Evolutionary conservation across 345 rosid genomes (phyloP).

Genomic region (Triadica sebifera): DNA sequence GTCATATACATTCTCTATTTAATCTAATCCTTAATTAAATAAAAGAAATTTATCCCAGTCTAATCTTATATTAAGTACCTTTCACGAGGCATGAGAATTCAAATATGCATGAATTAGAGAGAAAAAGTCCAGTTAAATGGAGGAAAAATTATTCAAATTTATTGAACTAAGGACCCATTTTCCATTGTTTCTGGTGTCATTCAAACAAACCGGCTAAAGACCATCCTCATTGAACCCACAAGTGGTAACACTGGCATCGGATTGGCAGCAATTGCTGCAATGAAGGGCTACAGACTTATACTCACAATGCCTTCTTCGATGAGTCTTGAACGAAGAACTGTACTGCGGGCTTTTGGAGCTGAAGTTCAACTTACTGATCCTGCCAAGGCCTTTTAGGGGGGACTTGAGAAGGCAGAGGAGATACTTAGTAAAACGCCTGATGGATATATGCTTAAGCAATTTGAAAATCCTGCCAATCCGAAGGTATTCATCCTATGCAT

Average conservation of each 20-base stretch:
- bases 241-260: slow-evolving; percentile 82
- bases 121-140: too few species aligned
- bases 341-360: slow-evolving; percentile 70
- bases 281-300: slow-evolving; percentile 59
- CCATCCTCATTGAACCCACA: slow-evolving; percentile 53
- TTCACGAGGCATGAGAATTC: too few species aligned
- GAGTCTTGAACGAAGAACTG: slow-evolving; percentile 59
- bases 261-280: slow-evolving; percentile 62
- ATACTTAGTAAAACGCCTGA: slow-evolving; percentile 51
- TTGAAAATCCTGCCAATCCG: slow-evolving; percentile 67
- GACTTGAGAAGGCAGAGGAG: slow-evolving; percentile 51
- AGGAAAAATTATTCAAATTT: too few species aligned
- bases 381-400: slow-evolving; percentile 40
- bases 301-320: slow-evolving; percentile 47
- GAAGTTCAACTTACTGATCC: slow-evolving; percentile 52
- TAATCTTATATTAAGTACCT: too few species aligned
- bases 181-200: background rate
- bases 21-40: background rate
- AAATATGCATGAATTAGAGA: too few species aligned
- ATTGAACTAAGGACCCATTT: background rate
- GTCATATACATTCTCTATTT: background rate
- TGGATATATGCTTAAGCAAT: slow-evolving; percentile 55
- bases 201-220: slow-evolving; percentile 30
- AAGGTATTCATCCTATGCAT: slow-evolving; percentile 34
- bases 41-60: too few species aligned